Percentiles rank a stretch among this genome's conserved stretches.
These are phyloP conservation scores for Chaetomium sp. DNA, from an alignment of 2,329 filamentous ascomycete genomes.

Conservation along the genomic window DNA sequence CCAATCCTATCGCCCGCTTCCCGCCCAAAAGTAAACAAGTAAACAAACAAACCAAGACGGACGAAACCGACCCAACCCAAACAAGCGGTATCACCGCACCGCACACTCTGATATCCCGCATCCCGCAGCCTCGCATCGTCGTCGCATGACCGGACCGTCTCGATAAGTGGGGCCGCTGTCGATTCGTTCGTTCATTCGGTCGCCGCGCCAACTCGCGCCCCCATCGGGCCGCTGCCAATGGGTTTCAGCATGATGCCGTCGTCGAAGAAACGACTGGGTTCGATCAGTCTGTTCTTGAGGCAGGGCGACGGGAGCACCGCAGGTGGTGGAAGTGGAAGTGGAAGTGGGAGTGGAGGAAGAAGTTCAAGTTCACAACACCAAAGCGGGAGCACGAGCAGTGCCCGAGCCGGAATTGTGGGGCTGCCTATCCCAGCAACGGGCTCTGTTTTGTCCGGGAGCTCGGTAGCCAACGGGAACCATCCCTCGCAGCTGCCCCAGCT, in stretches of 20 bases:
- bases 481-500: slow-evolving; percentile 18
- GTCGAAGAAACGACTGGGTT: slow-evolving; percentile 30
- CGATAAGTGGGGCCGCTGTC: too few relatives aligned
- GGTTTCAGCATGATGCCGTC: slow-evolving; percentile 28
- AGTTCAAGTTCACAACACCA: not conserved
- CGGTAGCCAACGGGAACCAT: slow-evolving; percentile 1
- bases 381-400: slow-evolving; percentile 3
- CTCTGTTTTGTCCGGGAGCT: slow-evolving; percentile 4
- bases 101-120: too few relatives aligned
- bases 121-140: too few relatives aligned
- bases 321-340: not conserved
- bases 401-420: slow-evolving; percentile 13
- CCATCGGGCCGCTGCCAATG: slow-evolving; percentile 12
- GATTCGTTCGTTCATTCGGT: not conserved
- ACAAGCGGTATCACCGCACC: slow-evolving; percentile 1
- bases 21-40: slow-evolving; percentile 20
- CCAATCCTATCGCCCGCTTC: slow-evolving; percentile 5
- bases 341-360: too few relatives aligned
- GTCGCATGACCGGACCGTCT: too few relatives aligned
- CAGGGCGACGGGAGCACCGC: slow-evolving; percentile 15
- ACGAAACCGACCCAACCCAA: slow-evolving; percentile 8
- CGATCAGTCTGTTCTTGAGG: slow-evolving; percentile 26
- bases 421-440: slow-evolving; percentile 17
- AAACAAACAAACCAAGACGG: slow-evolving; percentile 17
- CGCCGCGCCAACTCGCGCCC: not conserved